Evolutionary conservation across 169 alveolate species (phyloP), one percentile per base, ranked within the genome.

Genomic region (Eimeria necatrix): DNA sequence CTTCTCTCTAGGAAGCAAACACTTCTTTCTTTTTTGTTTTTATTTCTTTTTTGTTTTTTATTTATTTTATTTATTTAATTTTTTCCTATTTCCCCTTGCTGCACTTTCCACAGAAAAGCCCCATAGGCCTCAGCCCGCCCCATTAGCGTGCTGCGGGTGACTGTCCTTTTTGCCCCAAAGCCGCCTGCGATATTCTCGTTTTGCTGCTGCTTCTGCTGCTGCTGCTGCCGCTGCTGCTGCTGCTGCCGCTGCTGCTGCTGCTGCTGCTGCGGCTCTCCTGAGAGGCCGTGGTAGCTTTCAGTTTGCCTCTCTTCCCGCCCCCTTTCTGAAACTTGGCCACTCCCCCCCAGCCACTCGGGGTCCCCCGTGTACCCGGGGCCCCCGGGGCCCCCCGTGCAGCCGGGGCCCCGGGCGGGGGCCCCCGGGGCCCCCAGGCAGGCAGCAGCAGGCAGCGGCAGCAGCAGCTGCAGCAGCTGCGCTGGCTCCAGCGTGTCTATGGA

Each of bases 221-320:
- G 73, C 73, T n/a, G 73, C 73, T 64, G 74, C 22, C 22, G 74
- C 74, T 64, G 74, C 24, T 64, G 74, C 22, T 64, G 74, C 24
- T 64, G 74, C 74, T 64, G 74, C 74, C 22, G 74, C 41, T 12
- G 74, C 22, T 64, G 74, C 74, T 9, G 41, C 74, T 64, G 0
- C 74, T 64, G 74, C 7, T 12, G 74, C 74, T 12, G 74, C 24
- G 74, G 74, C 24, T 1, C 26, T 18, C 46, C 74, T 2, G 74
- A 0, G 18, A 64, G 8, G 46, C 74, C 24, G 74, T 32, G 18
- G 74, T 64, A 64, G 74, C 74, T 12, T 64, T 14, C 74, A 7
- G 74, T 64, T 5, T 64, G 46, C 22, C 46, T 10, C 26, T 64
- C 74, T 64, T 64, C 74, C 22, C 22, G 26, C 18, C 74, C 74